Percentiles rank a stretch among this genome's conserved stretches.
phyloP scores from a whole-genome alignment of 108 stramenopile species.

The Nannochloropsis gaditana region DNA sequence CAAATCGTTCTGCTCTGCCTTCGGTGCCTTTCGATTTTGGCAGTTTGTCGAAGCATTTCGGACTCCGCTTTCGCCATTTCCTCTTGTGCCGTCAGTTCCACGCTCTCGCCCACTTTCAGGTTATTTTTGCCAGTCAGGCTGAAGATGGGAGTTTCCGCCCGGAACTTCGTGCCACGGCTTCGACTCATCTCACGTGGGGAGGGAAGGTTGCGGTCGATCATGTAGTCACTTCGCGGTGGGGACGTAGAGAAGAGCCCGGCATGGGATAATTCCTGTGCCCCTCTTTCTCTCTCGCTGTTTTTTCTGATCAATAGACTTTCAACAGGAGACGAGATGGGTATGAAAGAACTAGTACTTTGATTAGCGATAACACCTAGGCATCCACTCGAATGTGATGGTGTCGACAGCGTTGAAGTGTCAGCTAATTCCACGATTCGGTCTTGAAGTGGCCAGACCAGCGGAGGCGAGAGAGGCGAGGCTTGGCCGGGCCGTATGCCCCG shows the following conservation, averaged over 20 bases:
- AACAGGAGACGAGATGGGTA: background rate
- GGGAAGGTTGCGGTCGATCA: background rate
- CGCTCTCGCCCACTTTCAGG: background rate
- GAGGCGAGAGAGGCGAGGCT: background rate
- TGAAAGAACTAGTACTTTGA: background rate
- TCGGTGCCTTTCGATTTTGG: background rate
- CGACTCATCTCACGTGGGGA: slow-evolving; percentile 6
- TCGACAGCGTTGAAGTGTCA: background rate
- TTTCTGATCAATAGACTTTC: background rate
- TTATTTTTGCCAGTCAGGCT: background rate
- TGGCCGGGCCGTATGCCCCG: background rate
- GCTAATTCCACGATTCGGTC: background rate
- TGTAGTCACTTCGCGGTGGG: background rate
- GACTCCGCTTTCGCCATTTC: background rate
- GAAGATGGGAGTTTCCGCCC: background rate
- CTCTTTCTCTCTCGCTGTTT: slow-evolving; percentile 2
- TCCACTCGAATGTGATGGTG: background rate
- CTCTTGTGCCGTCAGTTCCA: background rate
- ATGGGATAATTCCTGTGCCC: background rate
- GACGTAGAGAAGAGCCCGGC: background rate
- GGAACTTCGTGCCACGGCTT: background rate
- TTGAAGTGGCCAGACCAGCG: background rate
- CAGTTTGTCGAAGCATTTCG: background rate
- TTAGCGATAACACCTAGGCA: background rate
- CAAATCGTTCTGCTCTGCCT: background rate